Conservation (phyloP, 805 yeast species). For the Yarrowia bubula region DNA sequence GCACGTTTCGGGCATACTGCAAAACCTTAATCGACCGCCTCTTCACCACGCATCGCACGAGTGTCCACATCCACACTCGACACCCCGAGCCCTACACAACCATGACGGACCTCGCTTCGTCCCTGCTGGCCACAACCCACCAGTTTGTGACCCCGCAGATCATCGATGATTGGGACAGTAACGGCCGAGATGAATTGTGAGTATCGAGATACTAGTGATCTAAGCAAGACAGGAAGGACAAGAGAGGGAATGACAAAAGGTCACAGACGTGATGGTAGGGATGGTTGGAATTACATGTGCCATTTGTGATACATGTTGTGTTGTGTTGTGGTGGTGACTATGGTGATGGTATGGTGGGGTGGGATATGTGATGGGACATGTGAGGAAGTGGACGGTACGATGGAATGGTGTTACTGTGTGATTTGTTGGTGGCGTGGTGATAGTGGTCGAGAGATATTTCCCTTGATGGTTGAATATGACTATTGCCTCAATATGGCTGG, state of each 20-base stretch:
- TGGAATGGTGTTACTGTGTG: no score
- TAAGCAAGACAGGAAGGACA: not conserved
- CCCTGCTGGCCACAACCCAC: slow-evolving; percentile 19
- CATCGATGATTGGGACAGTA: slow-evolving; percentile 29
- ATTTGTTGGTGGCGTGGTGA: no score
- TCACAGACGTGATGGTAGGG: not conserved
- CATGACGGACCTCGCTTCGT: slow-evolving; percentile 17
- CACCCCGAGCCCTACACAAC: not conserved
- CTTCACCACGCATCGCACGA: not conserved
- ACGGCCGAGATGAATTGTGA: slow-evolving; percentile 30
- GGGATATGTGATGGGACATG: no score
- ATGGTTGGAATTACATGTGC: not conserved
- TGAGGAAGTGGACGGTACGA: no score
- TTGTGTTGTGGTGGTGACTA: no score
- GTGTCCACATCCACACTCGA: no score
- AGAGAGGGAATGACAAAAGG: not conserved
- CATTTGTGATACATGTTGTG: no score
- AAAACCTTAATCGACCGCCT: not conserved
- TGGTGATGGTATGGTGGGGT: no score
- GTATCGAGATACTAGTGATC: slow-evolving; percentile 5
- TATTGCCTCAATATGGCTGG: no score
- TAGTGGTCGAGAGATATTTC: no score
- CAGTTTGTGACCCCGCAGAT: slow-evolving; percentile 27
- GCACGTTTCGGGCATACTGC: not conserved
- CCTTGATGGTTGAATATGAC: no score